These are phyloP conservation scores for Pichia phayaonensis DNA, from an alignment of 805 yeast species.

Conservation along the genomic window DNA sequence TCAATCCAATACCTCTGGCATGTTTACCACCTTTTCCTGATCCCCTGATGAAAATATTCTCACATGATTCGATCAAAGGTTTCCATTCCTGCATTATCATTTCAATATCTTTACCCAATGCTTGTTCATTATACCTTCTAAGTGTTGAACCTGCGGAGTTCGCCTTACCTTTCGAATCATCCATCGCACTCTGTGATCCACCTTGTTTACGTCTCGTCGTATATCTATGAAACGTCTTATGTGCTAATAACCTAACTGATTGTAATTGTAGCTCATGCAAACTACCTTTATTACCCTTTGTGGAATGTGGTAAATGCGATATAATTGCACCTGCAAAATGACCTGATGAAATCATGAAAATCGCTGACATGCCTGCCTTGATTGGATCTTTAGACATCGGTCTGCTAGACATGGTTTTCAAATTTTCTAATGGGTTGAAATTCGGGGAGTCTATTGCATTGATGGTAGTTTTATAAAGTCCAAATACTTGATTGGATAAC, in stretches of 20 bases:
- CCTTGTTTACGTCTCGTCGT: slow-evolving; percentile 97
- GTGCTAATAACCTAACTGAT: slow-evolving; percentile 57
- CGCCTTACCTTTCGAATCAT: slow-evolving; percentile 89
- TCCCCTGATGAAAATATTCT: slow-evolving; percentile 64
- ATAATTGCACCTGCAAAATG: slow-evolving; percentile 95
- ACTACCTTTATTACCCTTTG: slow-evolving; percentile 48
- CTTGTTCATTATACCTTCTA: slow-evolving; percentile 85
- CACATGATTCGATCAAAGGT: slow-evolving; percentile 48
- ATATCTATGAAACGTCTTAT: slow-evolving; percentile 88
- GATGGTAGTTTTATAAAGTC: slow-evolving; percentile 61
- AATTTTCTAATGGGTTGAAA: slow-evolving; percentile 40
- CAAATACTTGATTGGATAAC: slow-evolving; percentile 34
- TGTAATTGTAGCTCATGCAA: slow-evolving; percentile 48
- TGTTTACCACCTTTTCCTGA: slow-evolving; percentile 61
- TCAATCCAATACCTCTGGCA: slow-evolving; percentile 45
- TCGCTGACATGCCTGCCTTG: slow-evolving; percentile 47
- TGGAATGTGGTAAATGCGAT: slow-evolving; percentile 54
- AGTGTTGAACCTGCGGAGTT: slow-evolving; percentile 91
- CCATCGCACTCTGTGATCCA: slow-evolving; percentile 91
- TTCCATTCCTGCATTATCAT: slow-evolving; percentile 64
- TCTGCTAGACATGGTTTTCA: slow-evolving; percentile 23
- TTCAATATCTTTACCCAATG: slow-evolving; percentile 70
- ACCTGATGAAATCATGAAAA: slow-evolving; percentile 95
- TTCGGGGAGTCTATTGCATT: slow-evolving; percentile 29
- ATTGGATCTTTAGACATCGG: slow-evolving; percentile 12